Conservation (phyloP, 345 rosid genomes). For the Brassica nigra region DNA sequence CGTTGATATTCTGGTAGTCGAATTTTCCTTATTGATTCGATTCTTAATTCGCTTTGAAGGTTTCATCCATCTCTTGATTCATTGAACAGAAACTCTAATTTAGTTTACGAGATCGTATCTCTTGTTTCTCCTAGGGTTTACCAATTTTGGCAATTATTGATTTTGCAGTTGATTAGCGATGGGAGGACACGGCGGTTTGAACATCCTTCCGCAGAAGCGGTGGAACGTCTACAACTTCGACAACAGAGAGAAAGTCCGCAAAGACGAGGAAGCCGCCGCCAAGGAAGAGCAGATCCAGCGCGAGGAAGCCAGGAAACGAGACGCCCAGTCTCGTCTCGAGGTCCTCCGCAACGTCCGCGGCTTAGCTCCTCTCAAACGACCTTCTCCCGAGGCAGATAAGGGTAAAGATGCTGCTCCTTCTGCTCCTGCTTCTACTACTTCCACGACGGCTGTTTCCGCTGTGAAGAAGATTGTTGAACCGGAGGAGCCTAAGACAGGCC, state of each 20-base stretch:
- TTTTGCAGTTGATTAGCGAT: constrained; percentile 33
- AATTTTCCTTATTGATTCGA: not conserved
- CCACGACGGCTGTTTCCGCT: not conserved
- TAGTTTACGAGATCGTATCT: not conserved
- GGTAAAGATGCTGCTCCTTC: constrained; percentile 11
- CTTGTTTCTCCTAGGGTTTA: not conserved
- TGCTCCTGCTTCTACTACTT: not conserved
- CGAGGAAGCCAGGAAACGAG: constrained; percentile 72
- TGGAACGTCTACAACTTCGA: constrained; percentile 93
- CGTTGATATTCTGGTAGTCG: not conserved
- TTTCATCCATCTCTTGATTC: not conserved
- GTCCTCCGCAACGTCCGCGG: constrained; percentile 78
- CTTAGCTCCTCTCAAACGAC: constrained; percentile 56
- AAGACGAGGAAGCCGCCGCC: constrained; percentile 89
- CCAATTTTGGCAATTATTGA: not conserved
- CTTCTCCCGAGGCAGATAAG: constrained; percentile 31
- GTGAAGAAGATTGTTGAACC: constrained; percentile 27
- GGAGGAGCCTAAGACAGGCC: constrained; percentile 62
- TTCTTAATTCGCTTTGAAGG: not conserved
- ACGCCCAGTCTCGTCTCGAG: constrained; percentile 83
- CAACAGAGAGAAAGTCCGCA: constrained; percentile 79
- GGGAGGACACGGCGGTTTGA: constrained; percentile 98
- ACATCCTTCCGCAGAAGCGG: constrained; percentile 90
- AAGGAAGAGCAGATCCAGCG: constrained; percentile 82
- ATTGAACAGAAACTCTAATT: not conserved